Percentiles rank a stretch among this genome's conserved stretches.
These are phyloP conservation scores for Laguncularia racemosa DNA, from an alignment of 345 rosid genomes.

Conservation along the genomic window DNA sequence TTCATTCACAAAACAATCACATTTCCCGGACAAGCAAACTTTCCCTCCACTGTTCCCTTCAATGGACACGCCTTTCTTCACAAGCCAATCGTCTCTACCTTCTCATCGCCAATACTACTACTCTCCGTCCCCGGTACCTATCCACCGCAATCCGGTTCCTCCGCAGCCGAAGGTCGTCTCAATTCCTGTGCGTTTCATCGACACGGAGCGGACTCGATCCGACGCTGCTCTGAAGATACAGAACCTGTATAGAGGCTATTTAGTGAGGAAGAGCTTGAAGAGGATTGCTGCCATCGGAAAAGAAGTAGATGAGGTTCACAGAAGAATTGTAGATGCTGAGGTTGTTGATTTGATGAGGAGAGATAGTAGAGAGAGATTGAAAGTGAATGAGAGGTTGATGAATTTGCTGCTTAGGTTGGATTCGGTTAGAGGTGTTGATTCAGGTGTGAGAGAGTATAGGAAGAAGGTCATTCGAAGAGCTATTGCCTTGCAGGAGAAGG, in stretches of 20 bases:
- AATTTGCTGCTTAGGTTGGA: conserved; percentile 44
- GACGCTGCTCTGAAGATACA: conserved; percentile 45
- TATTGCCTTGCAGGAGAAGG: conserved; percentile 47
- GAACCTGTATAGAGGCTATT: conserved; percentile 42
- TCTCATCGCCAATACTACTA: conserved; percentile 8
- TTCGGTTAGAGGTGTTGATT: conserved; percentile 43
- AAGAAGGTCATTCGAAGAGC: conserved; percentile 40
- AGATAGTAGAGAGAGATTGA: conserved; percentile 37
- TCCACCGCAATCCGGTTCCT: conserved; percentile 1
- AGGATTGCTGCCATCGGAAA: conserved; percentile 27
- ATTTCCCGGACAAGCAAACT: neutral
- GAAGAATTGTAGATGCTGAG: conserved; percentile 24
- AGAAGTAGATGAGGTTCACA: conserved; percentile 40
- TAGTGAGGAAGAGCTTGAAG: conserved; percentile 48
- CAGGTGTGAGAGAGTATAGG: conserved; percentile 49
- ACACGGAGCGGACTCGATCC: conserved; percentile 19
- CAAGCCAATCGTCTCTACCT: conserved; percentile 14
- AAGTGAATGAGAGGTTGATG: conserved; percentile 52
- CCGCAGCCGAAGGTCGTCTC: conserved; percentile 29
- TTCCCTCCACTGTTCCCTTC: neutral
- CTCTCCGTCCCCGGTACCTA: conserved; percentile 1
- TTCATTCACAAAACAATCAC: neutral
- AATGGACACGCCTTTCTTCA: conserved; percentile 30
- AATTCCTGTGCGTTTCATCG: conserved; percentile 40
- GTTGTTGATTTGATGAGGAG: conserved; percentile 22